Evolutionary conservation across 306 rosid genomes (phyloP), one percentile per base, ranked within the genome.

Genomic region (Hippophae rhamnoides): DNA sequence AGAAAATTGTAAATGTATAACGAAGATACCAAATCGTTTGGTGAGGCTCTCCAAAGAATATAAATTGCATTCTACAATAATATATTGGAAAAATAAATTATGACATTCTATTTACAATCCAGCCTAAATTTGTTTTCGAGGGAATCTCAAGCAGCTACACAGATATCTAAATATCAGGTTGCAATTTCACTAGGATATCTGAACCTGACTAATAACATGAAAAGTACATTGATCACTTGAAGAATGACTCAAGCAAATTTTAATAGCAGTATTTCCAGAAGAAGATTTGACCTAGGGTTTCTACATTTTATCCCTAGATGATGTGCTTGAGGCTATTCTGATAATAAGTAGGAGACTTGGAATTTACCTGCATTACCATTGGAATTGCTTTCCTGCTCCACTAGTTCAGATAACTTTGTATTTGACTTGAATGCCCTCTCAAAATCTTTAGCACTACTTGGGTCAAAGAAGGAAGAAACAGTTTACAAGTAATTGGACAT

Each of bases 401-500:
- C 62, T 18, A 18, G 82, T 44, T 78, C 90, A 13, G 69, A 58
- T 58, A 82, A 52, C 73, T 60, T 84, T 52, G 69, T 57, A 42
- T 69, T 54, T 23, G 85, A 73, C 78, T 76, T 76, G 70, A 83
- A 76, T 47, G 90, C 81, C 63, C 82, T 76, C 78, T 75, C 84
- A 56, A 74, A 76, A 56, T 92, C 98, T 79, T 70, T 74, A 63
- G 62, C 89, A 67, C 60, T 73, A 57, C 64, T 68, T 44, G 89
- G 78, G 73, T 87, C 95, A 47, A 72, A 18, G 23, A 18, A 18
- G 23, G 1, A 18, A 18, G 23, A 18, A 18, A 18, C 23, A 18
- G 23, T 18, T 18, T 18, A 18, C 23, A 18, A 18, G 1, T 18
- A 18, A 18, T 18, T 18, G 23, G 23, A 18, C 23, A 18, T 18